Conservation (phyloP, 495 filamentous ascomycete genomes). For the Tuber microsphaerosporum region DNA sequence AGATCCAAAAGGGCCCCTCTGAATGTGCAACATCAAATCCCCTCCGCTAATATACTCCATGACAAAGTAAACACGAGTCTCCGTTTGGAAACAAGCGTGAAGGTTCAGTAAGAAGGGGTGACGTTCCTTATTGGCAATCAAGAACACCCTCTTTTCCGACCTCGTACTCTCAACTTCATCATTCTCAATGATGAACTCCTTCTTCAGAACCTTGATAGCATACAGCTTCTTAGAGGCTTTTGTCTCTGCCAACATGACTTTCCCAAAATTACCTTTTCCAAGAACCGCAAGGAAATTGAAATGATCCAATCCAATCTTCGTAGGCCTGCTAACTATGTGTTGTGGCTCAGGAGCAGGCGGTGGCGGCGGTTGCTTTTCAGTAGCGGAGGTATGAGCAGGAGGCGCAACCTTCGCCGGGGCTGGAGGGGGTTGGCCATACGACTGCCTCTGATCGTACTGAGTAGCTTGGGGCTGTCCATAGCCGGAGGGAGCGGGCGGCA, state of each 20-base stretch:
- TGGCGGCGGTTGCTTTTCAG: conserved; percentile 45
- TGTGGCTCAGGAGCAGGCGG: conserved; percentile 45
- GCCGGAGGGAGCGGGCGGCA: conserved; percentile 18
- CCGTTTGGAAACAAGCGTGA: conserved; percentile 98
- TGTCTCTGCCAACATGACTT: conserved; percentile 98
- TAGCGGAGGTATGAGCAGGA: conserved; percentile 37
- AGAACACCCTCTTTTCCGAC: conserved; percentile 93
- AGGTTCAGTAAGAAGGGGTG: conserved; percentile 94
- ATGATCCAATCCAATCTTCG: conserved; percentile 88
- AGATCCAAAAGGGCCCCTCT: conserved; percentile 87
- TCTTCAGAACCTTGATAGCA: conserved; percentile 98
- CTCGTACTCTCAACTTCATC: conserved; percentile 99
- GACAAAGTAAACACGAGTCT: conserved; percentile 97
- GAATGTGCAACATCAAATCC: conserved; percentile 98
- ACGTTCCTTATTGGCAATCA: conserved; percentile 94
- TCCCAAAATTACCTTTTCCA: conserved; percentile 98
- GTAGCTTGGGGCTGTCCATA: conserved; percentile 10
- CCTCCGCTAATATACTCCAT: conserved; percentile 99
- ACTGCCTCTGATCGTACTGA: conserved; percentile 8
- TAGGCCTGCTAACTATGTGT: conserved; percentile 42
- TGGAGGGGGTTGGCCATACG: conserved; percentile 4
- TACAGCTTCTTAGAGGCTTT: conserved; percentile 87
- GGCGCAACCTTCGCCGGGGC: neutral
- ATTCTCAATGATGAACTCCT: conserved; percentile 99
- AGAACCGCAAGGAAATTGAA: conserved; percentile 99